These are phyloP conservation scores for Phytophthora constricta DNA, from an alignment of 352 stramenopile species.

Conservation along the genomic window DNA sequence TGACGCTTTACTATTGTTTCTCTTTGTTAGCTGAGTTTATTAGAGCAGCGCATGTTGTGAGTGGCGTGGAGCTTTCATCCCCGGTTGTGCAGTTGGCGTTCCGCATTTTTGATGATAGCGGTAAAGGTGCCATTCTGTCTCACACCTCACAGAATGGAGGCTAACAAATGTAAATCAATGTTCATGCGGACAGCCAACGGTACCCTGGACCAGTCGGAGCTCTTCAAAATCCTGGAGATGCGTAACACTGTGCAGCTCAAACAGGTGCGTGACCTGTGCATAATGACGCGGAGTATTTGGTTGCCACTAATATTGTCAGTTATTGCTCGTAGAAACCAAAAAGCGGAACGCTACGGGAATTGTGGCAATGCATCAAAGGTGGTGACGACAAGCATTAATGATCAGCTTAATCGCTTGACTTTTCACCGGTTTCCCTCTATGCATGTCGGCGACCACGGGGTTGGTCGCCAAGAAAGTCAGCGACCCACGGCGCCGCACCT, in stretches of 20 bases:
- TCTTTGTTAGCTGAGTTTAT: constrained; percentile 65
- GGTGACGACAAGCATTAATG: constrained; percentile 12
- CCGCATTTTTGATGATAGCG: constrained; percentile 75
- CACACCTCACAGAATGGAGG: neutral
- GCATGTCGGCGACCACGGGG: too few relatives aligned
- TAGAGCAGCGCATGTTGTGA: constrained; percentile 66
- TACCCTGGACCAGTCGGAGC: constrained; percentile 68
- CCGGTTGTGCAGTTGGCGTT: constrained; percentile 79
- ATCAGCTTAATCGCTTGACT: neutral
- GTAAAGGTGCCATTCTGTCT: constrained; percentile 25
- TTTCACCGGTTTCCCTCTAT: neutral
- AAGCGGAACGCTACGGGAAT: constrained; percentile 5
- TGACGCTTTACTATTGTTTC: neutral
- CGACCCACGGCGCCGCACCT: too few relatives aligned
- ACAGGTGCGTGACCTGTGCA: constrained; percentile 31
- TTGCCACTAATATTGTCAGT: neutral
- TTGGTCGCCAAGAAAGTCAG: too few relatives aligned
- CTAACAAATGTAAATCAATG: neutral
- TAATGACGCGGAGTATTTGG: neutral
- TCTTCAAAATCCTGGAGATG: constrained; percentile 76
- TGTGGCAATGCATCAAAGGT: constrained; percentile 38
- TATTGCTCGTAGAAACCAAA: constrained; percentile 4
- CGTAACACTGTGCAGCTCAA: constrained; percentile 61
- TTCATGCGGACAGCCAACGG: constrained; percentile 49
- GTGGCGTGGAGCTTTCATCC: constrained; percentile 67